Percentiles rank a stretch among this genome's conserved stretches.
Evolutionary conservation across 345 rosid genomes (phyloP).

Genomic region (Lumnitzera littorea): DNA sequence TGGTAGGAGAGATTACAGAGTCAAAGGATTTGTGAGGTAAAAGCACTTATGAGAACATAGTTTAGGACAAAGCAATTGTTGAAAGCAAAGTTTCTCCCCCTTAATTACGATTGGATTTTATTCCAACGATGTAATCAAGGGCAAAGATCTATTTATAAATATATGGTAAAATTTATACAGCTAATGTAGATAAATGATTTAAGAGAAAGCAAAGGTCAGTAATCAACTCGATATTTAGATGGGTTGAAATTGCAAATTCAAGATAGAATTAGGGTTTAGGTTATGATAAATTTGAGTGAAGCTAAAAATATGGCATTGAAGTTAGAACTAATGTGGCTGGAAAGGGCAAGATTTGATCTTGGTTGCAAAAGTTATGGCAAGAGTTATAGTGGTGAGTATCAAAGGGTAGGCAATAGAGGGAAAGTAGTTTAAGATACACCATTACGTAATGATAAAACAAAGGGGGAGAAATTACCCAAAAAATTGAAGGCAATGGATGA

Average conservation of each 20-base stretch:
- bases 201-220: not conserved
- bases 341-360: too few relatives aligned
- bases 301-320: too few relatives aligned
- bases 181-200: not conserved
- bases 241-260: not conserved
- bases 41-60: not conserved
- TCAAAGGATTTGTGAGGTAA: not conserved
- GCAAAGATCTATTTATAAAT: not conserved
- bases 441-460: not conserved
- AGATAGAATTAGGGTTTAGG: not conserved
- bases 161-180: not conserved
- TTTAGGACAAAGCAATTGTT: not conserved
- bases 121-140: not conserved
- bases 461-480: not conserved
- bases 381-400: not conserved
- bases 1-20: slow-evolving; percentile 1
- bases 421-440: not conserved
- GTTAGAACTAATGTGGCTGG: too few relatives aligned
- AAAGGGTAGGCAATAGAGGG: not conserved
- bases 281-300: not conserved
- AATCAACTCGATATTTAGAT: slow-evolving; percentile 4
- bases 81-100: not conserved
- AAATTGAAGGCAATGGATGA: not conserved
- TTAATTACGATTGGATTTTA: not conserved
- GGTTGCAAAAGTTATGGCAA: not conserved